phyloP scores from a whole-genome alignment of 129 eudicot genomes.

The Calendula officinalis region DNA sequence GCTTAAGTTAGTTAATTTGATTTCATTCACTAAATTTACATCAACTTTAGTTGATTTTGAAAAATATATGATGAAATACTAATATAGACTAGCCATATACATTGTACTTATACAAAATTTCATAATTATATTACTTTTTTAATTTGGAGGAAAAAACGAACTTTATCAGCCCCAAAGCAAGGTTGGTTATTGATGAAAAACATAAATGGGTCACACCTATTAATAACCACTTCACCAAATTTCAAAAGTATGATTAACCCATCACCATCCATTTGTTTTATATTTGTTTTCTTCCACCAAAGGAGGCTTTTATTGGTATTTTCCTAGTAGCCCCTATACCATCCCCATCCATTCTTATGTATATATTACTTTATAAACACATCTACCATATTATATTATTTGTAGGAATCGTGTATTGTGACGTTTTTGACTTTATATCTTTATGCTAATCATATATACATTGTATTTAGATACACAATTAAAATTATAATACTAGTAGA shows the following conservation, averaged over 20 bases:
- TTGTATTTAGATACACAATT: conserved; percentile 9
- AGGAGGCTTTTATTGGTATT: conserved; percentile 25
- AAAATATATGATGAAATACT: too few relatives aligned
- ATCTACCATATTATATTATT: conserved; percentile 5
- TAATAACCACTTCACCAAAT: conserved; percentile 45
- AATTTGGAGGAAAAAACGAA: too few relatives aligned
- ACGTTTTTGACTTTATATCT: conserved; percentile 27
- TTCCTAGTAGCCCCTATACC: conserved; percentile 1
- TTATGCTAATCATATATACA: conserved; percentile 27
- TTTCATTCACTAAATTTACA: too few relatives aligned
- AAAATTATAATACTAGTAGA: not conserved
- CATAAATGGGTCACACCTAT: conserved; percentile 32
- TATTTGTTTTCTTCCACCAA: conserved; percentile 22
- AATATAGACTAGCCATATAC: too few relatives aligned
- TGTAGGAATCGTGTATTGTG: conserved; percentile 10
- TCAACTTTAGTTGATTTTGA: too few relatives aligned
- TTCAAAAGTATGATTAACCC: conserved; percentile 32
- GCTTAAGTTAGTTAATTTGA: too few relatives aligned
- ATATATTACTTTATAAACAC: conserved; percentile 9
- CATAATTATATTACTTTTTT: too few relatives aligned
- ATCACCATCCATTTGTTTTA: conserved; percentile 28
- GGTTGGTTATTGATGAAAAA: conserved; percentile 29
- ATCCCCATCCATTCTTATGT: not conserved
- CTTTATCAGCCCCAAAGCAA: conserved; percentile 12
- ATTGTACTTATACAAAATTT: too few relatives aligned